Percentiles rank a stretch among this genome's conserved stretches.
Evolutionary conservation across 108 stramenopile species (phyloP).

Genomic region (Pseudonitzschia delicatissima): DNA sequence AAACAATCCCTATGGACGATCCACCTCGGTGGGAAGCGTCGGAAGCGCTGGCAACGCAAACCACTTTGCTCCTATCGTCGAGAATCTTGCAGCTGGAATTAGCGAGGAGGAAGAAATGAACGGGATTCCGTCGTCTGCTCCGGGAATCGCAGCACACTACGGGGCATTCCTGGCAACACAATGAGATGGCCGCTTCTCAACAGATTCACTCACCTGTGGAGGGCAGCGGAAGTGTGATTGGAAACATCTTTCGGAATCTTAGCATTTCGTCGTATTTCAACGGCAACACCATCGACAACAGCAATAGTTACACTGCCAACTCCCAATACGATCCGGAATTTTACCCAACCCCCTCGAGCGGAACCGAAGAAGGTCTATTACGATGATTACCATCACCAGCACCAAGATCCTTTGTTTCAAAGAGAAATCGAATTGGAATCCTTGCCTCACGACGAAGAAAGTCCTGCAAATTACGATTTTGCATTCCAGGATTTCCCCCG

Average conservation of each 20-base stretch:
- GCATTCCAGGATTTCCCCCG: conserved; percentile 64
- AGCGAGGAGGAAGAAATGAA: background rate
- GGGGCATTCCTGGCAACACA: conserved; percentile 14
- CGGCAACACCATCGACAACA: background rate
- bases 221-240: background rate
- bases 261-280: conserved; percentile 11
- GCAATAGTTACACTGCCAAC: background rate
- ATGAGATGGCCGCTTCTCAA: background rate
- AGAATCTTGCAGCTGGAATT: conserved; percentile 3
- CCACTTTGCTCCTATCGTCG: background rate
- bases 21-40: background rate
- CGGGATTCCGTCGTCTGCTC: background rate
- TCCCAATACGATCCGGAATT: background rate
- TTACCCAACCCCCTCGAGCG: background rate
- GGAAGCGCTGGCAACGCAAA: background rate
- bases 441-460: conserved; percentile 14
- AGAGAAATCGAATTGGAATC: conserved; percentile 10
- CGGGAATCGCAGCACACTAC: background rate
- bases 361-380: conserved; percentile 4
- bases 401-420: conserved; percentile 5
- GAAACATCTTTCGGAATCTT: conserved; percentile 12
- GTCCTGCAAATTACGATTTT: conserved; percentile 38
- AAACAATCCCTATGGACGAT: background rate
- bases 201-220: background rate
- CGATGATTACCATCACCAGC: conserved; percentile 6